Conservation (phyloP, 805 yeast genomes). For the Candida adriatica region DNA sequence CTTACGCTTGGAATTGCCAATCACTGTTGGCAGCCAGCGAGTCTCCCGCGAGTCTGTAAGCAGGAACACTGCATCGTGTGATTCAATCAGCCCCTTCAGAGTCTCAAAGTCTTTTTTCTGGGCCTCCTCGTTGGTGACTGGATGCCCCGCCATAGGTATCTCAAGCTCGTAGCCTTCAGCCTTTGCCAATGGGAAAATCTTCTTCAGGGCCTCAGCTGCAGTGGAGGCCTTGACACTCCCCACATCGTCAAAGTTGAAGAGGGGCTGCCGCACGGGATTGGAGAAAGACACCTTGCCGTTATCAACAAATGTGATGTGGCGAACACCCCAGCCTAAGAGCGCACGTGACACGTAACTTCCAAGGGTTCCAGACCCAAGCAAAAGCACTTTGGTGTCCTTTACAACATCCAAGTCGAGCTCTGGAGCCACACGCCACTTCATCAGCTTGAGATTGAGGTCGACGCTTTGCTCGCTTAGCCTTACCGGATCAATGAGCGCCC, state of each 20-base stretch:
- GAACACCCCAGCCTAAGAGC: conserved; percentile 90
- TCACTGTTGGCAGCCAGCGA: conserved; percentile 93
- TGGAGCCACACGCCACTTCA: conserved; percentile 97
- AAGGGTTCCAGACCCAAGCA: conserved; percentile 94
- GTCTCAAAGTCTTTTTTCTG: conserved; percentile 46
- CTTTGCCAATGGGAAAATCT: conserved; percentile 72
- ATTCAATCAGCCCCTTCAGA: conserved; percentile 46
- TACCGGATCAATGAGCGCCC: conserved; percentile 71
- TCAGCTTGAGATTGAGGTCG: conserved; percentile 80
- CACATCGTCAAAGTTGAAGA: conserved; percentile 73
- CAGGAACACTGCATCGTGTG: conserved; percentile 72
- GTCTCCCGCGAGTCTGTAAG: conserved; percentile 94
- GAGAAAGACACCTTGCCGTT: conserved; percentile 84
- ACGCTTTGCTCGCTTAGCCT: conserved; percentile 88
- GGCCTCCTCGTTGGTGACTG: conserved; percentile 48
- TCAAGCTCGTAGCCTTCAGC: conserved; percentile 59
- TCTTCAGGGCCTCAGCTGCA: conserved; percentile 68
- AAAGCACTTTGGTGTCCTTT: conserved; percentile 52
- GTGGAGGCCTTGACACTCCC: conserved; percentile 70
- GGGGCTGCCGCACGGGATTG: conserved; percentile 92
- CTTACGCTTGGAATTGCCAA: conserved; percentile 62
- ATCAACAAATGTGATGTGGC: conserved; percentile 81
- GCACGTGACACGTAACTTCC: conserved; percentile 89
- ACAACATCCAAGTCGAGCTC: conserved; percentile 62
- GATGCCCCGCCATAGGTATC: conserved; percentile 96